Percentiles rank a stretch among this genome's conserved stretches.
These are phyloP conservation scores for Suillus discolor DNA, from an alignment of 768 basidiomycete species.

Conservation along the genomic window DNA sequence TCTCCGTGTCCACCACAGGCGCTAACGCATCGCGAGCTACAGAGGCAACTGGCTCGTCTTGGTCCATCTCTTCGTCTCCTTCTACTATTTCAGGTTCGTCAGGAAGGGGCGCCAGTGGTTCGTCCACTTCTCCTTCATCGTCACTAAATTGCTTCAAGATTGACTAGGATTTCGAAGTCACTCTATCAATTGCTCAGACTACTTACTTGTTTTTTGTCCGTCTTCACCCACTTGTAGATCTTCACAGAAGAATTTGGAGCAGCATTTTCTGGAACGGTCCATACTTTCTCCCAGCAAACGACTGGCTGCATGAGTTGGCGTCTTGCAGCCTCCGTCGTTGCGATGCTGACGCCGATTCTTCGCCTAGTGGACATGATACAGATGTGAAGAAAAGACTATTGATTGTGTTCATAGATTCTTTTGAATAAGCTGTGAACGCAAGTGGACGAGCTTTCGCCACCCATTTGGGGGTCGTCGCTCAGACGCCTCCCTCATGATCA, in stretches of 20 bases:
- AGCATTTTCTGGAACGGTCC: constrained; percentile 61
- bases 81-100: constrained; percentile 77
- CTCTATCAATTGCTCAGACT: constrained; percentile 3
- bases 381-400: not conserved
- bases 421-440: not conserved
- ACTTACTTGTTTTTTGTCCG: constrained; percentile 74
- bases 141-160: constrained; percentile 79
- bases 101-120: constrained; percentile 79
- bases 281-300: constrained; percentile 82
- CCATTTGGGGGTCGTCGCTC: constrained; percentile 1
- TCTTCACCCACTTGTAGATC: constrained; percentile 78
- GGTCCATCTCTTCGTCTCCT: constrained; percentile 73
- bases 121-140: constrained; percentile 78
- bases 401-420: not conserved
- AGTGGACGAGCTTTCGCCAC: not conserved
- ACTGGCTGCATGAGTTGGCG: constrained; percentile 89
- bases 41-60: constrained; percentile 55
- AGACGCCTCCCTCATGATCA: too few relatives aligned
- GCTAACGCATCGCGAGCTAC: constrained; percentile 40
- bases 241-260: constrained; percentile 61
- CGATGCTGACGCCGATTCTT: constrained; percentile 75
- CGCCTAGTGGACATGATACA: constrained; percentile 66
- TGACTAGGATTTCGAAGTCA: constrained; percentile 8
- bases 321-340: constrained; percentile 79
- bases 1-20: constrained; percentile 41